phyloP scores from a whole-genome alignment of 371 early-diverging fungal species.

The Catenaria anguillulae region DNA sequence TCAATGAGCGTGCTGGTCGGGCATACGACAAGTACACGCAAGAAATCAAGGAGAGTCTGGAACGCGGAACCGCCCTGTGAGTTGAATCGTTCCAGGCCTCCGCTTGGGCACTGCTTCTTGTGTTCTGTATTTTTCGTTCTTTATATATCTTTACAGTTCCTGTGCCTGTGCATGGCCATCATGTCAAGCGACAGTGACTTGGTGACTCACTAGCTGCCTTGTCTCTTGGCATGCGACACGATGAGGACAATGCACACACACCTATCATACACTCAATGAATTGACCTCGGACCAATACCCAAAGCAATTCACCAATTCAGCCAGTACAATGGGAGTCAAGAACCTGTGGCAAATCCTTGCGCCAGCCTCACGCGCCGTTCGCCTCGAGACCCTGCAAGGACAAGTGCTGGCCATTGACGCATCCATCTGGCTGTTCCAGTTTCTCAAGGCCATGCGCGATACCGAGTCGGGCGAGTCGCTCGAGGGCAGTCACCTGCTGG shows the following conservation, averaged over 20 bases:
- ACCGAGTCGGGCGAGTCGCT: slow-evolving; percentile 59
- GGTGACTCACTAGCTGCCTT: no score
- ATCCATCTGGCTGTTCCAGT: slow-evolving; percentile 93
- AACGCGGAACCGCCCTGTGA: slow-evolving; percentile 54
- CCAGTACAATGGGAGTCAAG: slow-evolving; percentile 83
- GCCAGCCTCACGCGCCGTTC: slow-evolving; percentile 60
- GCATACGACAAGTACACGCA: slow-evolving; percentile 85
- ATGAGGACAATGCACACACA: no score
- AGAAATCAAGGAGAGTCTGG: slow-evolving; percentile 77
- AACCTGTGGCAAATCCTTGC: slow-evolving; percentile 83
- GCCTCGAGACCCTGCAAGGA: slow-evolving; percentile 56
- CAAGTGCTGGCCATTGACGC: slow-evolving; percentile 82
- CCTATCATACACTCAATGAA: no score
- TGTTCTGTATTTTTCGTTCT: no score
- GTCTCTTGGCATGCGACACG: no score
- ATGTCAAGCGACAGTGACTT: no score
- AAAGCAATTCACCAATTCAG: no score
- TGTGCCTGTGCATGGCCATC: no score
- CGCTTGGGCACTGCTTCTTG: no score
- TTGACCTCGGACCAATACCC: no score
- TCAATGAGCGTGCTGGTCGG: slow-evolving; percentile 85
- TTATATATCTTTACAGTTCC: no score
- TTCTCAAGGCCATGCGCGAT: slow-evolving; percentile 82
- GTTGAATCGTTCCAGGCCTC: no score
- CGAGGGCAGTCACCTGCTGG: slow-evolving; percentile 70